Base-by-base conservation (phyloP, 495 filamentous ascomycete genomes). In the Paragyromitra xinjiangensis region DNA sequence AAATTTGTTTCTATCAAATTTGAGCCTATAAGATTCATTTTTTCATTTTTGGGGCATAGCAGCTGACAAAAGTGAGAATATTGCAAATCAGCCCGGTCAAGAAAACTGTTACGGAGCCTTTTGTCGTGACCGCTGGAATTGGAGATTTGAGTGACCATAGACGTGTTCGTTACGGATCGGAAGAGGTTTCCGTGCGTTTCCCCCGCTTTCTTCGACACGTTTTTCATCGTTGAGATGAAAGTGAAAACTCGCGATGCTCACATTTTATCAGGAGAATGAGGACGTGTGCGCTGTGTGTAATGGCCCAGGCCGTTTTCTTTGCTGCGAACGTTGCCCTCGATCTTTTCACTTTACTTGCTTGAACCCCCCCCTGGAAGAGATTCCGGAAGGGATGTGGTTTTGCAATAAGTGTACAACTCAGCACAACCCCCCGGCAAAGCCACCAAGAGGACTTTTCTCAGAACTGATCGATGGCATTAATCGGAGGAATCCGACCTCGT, bases 311-410 rank as follows among this genome's bases (percentile, higher is more conserved):
- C 87, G 91, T 65, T 86, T 99, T 34, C 85, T 98, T 71, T 97
- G 95, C 84, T 99, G 95, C 83, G 95, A 98, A 83, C 91, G 91
- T 61, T 99, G 95, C 85, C 87, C 88, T 19, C 89, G 91, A 58
- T 92, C 93, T 0, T 97, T 94, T 84, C 95, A 99, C 83, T 93
- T 94, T 81, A 85, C 86, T 56, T 99, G 95, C 83, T 85, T 94
- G 56, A 90, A 95, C 80, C 94, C 95, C 67, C 92, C 93, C 5
- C 84, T 94, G 76, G 86, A 89, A 62, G 85, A 88, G 56, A 86
- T 89, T 61, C 90, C 91, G 51, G 88, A 92, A 44, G 91, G 90
- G 24, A 89, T 93, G 75, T 98, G 93, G 92, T 94, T 88, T 78
- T 99, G 95, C 84, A 91, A 91, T 76, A 87, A 87, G 64, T 98